Evolutionary conservation across 257 asterid genomes (phyloP), one percentile per base, ranked within the genome.

Genomic region (Eustoma russellianum): DNA sequence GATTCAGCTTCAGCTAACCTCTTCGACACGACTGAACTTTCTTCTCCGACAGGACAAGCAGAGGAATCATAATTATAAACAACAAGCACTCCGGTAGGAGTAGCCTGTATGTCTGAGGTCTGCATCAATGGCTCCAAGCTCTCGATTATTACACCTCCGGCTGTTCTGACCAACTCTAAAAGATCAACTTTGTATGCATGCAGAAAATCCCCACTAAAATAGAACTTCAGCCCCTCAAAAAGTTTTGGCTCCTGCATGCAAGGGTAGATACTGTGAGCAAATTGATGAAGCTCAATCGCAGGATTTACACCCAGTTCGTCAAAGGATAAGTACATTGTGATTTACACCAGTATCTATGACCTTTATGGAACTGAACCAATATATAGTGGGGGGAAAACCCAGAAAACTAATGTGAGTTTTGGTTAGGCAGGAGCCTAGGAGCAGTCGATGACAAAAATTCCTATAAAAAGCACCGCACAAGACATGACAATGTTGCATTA

Each of bases 221-320:
- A 75, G 47, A 92, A 92, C 64, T 68, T 67, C 51, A 80, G 48
- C 17, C 86, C 85, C 13, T 65, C 64, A 41, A 92, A 92, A 52
- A 88, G 86, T 68, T 82, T 85, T 35, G 95, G 88, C 14, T 57
- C 89, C 98, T 91, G 81, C 46, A 57, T 17, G 1, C 30, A 24
- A 24, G 30, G 30, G 30, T 24, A 24, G 30, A 24, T 24, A 24
- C 3, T 24, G 3, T 24, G 30, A 24, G 30, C 3, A 4, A 24
- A 24, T 24, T 2, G 3, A 24, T 0, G 30, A 24, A 24, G 3
- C 2, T 24, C 30, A 24, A 24, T 24, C 30, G 30, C 3, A 2
- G 2, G 2, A 19, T 19, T 3, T 19, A 3, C 28, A 1, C 1
- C 30, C 30, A 24, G 30, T 4, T 24, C 3, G 0, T 13, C 11